Evolutionary conservation across 768 basidiomycete species (phyloP).

Genomic region (Phaeolepiota aurea): DNA sequence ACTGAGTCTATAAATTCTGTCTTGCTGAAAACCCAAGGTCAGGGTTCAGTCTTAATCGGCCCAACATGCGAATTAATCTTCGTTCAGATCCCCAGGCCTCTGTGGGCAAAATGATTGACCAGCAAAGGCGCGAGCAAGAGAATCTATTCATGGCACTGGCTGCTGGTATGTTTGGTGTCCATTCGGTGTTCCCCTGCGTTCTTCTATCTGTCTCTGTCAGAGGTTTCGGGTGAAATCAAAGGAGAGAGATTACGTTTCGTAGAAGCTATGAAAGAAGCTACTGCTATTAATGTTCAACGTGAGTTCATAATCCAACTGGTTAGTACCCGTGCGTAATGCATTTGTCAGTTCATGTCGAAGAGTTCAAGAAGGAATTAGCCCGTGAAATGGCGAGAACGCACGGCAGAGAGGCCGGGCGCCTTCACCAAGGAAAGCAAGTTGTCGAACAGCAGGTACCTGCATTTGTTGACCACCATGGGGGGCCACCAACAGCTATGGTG

Average conservation of each 20-base stretch:
- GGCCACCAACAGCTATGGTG: conserved; percentile 9
- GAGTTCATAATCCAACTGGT: conserved; percentile 4
- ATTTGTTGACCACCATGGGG: conserved; percentile 58
- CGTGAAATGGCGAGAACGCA: conserved; percentile 70
- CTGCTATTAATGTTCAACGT: conserved; percentile 81
- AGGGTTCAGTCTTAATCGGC: not conserved
- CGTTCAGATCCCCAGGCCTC: conserved; percentile 33
- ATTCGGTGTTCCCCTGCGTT: not conserved
- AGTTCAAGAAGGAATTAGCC: conserved; percentile 76
- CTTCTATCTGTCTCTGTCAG: conserved; percentile 23
- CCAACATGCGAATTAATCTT: not conserved
- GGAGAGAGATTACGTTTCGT: conserved; percentile 83
- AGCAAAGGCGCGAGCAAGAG: conserved; percentile 69
- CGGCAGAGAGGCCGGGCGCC: conserved; percentile 59
- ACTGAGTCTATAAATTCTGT: conserved; percentile 17
- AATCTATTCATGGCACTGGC: conserved; percentile 57
- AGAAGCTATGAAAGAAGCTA: conserved; percentile 93
- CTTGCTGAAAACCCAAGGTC: not conserved
- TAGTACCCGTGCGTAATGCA: conserved; percentile 1
- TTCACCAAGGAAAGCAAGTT: conserved; percentile 56
- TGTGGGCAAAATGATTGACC: conserved; percentile 53
- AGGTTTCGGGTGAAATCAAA: conserved; percentile 76
- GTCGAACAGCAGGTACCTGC: conserved; percentile 69
- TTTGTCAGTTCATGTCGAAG: conserved; percentile 82
- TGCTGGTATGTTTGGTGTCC: conserved; percentile 31